Base-by-base conservation (phyloP, 2,329 filamentous ascomycete genomes). In the Didymella sp. region DNA sequence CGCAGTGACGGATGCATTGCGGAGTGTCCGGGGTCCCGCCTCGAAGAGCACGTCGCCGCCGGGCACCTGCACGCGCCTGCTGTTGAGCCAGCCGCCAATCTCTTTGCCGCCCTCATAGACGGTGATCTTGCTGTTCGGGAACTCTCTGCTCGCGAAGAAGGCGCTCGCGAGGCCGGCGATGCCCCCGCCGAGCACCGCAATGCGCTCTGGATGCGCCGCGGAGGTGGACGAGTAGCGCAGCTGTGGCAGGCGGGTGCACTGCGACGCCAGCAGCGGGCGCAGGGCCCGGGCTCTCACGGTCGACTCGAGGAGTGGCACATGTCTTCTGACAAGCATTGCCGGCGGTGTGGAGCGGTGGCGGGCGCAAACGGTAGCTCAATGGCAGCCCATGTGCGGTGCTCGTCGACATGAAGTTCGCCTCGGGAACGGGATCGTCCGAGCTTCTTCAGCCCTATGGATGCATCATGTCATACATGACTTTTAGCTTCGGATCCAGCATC, bases 41-140 rank as follows among this genome's bases (percentile, higher is more conserved):
- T 99, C 94, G 69, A 98, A 92, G 25, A 90, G 76, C 30, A 96
- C 84, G 45, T 82, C 77, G 21, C 82, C 81, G 15, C 86, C 89
- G 33, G 83, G 81, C 9, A 89, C 84, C 1, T 84, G 75, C 12
- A 90, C 81, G 47, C 78, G 79, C 63, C 88, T 83, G 1, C 89
- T 92, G 61, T 87, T 79, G 37, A 98, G 81, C 93, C 93, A 98
- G 42, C 95, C 95, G 40, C 95, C 95, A 0, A 94, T 74, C 19
- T 86, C 82, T 21, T 84, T 73, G 25, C 81, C 84, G 19, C 84
- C 84, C 74, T 99, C 95, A 75, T 92, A 96, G 9, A 99, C 72
- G 0, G 90, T 95, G 68, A 99, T 87, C 48, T 87, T 86, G 30
- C 86, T 82, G 53, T 83, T 81, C 4, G 88, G 86, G n/a, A 90